Percentiles rank a stretch among this genome's conserved stretches.
Conservation (phyloP, 495 filamentous ascomycete species). For the Penicillium alfredii region DNA sequence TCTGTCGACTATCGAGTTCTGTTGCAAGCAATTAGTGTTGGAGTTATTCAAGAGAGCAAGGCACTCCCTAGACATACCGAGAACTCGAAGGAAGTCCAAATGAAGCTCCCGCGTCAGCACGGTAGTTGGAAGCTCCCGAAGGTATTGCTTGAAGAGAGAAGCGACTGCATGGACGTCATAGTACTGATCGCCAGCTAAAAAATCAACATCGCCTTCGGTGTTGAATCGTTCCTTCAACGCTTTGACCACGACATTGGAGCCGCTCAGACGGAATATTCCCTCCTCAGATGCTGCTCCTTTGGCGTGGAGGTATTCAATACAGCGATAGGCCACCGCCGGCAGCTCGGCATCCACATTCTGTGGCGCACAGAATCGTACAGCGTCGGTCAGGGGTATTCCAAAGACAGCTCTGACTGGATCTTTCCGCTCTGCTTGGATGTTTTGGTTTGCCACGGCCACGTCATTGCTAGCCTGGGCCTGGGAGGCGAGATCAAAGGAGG, state of each 20-base stretch:
- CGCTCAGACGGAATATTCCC: slow-evolving; percentile 93
- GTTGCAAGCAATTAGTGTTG: slow-evolving; percentile 14
- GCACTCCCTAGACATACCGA: slow-evolving; percentile 50
- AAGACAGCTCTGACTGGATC: slow-evolving; percentile 70
- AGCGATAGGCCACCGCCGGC: slow-evolving; percentile 95
- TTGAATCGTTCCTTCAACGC: slow-evolving; percentile 88
- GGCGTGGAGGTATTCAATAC: slow-evolving; percentile 84
- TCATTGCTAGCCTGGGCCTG: slow-evolving; percentile 35
- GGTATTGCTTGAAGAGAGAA: slow-evolving; percentile 87
- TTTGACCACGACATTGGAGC: slow-evolving; percentile 91
- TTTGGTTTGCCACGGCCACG: slow-evolving; percentile 29
- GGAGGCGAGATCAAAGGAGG: slow-evolving; percentile 52
- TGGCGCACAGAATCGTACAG: slow-evolving; percentile 73
- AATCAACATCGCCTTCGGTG: slow-evolving; percentile 85
- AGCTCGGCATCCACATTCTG: slow-evolving; percentile 63
- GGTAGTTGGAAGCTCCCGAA: slow-evolving; percentile 84
- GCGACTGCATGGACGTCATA: slow-evolving; percentile 97
- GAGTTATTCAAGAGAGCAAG: neutral
- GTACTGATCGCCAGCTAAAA: slow-evolving; percentile 74
- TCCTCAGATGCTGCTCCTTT: slow-evolving; percentile 83
- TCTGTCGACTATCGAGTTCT: slow-evolving; percentile 61
- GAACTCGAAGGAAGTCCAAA: slow-evolving; percentile 78
- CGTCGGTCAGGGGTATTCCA: slow-evolving; percentile 79
- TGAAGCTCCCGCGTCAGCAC: slow-evolving; percentile 89
- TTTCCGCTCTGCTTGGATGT: slow-evolving; percentile 42